These are phyloP conservation scores for Schizosaccharomyces octosporus DNA, from an alignment of 805 yeast species.

Conservation along the genomic window DNA sequence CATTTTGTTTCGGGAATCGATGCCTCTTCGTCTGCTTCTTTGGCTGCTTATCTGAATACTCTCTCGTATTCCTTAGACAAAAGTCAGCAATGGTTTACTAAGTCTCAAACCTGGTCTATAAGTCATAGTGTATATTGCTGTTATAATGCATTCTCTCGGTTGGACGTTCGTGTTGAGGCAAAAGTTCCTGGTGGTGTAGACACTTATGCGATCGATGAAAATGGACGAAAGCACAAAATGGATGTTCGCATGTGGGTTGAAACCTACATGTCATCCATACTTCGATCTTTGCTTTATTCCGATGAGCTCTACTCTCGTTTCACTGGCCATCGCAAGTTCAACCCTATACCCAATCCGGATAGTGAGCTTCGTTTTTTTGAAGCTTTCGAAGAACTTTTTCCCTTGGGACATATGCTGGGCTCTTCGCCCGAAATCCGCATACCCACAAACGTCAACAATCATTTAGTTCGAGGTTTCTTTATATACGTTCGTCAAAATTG, in stretches of 20 bases:
- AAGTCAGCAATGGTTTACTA: slow-evolving; percentile 39
- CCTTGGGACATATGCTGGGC: slow-evolving; percentile 27
- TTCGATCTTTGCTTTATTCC: slow-evolving; percentile 51
- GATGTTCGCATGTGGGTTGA: slow-evolving; percentile 18
- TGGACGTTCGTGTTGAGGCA: slow-evolving; percentile 49
- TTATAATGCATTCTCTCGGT: slow-evolving; percentile 46
- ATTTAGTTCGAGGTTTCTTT: slow-evolving; percentile 51
- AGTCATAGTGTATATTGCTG: slow-evolving; percentile 21
- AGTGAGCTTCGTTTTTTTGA: slow-evolving; percentile 30
- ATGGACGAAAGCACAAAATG: slow-evolving; percentile 16
- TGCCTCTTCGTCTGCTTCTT: slow-evolving; percentile 26
- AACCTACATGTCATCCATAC: slow-evolving; percentile 43
- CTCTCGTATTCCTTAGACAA: slow-evolving; percentile 22
- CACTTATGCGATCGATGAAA: slow-evolving; percentile 15
- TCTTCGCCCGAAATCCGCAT: slow-evolving; percentile 41
- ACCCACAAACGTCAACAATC: slow-evolving; percentile 39
- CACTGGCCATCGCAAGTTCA: slow-evolving; percentile 62
- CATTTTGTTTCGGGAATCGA: slow-evolving; percentile 32
- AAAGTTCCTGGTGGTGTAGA: slow-evolving; percentile 27
- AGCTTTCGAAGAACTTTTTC: slow-evolving; percentile 41
- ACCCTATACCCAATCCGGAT: slow-evolving; percentile 36
- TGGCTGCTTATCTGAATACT: slow-evolving; percentile 32
- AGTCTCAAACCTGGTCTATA: slow-evolving; percentile 21
- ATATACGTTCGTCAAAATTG: slow-evolving; percentile 41
- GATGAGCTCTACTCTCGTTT: slow-evolving; percentile 54